Percentiles rank a stretch among this genome's conserved stretches.
phyloP scores from a whole-genome alignment of 345 rosid genomes.

The Sonneratia alba region DNA sequence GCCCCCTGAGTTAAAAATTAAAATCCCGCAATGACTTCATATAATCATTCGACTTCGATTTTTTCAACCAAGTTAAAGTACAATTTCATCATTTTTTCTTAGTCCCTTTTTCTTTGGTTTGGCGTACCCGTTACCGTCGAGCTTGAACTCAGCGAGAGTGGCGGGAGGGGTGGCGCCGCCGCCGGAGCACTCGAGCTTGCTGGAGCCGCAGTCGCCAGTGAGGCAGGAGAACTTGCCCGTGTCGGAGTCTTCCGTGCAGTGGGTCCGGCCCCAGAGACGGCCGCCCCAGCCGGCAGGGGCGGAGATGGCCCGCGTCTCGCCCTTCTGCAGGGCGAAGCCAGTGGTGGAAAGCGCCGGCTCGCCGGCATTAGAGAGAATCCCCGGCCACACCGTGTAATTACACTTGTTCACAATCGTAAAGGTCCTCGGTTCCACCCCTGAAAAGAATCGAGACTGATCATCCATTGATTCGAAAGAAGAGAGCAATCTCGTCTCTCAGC shows the following conservation, averaged over 20 bases:
- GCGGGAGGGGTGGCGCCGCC: constrained; percentile 73
- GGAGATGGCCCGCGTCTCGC: constrained; percentile 39
- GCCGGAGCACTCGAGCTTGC: constrained; percentile 65
- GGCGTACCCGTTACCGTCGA: constrained; percentile 40
- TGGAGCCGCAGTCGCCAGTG: constrained; percentile 87
- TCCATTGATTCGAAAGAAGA: neutral
- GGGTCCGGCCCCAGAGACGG: constrained; percentile 85
- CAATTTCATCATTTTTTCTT: neutral
- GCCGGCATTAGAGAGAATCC: constrained; percentile 69
- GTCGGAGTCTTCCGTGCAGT: constrained; percentile 49
- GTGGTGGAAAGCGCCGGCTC: constrained; percentile 57
- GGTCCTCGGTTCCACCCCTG: constrained; percentile 44
- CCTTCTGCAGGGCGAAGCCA: constrained; percentile 66
- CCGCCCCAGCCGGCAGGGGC: constrained; percentile 92
- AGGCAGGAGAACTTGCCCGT: constrained; percentile 55
- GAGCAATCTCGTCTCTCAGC: neutral
- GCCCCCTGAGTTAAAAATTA: constrained; percentile 20
- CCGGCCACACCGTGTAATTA: constrained; percentile 80
- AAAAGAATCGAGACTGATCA: neutral
- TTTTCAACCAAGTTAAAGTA: too few relatives aligned
- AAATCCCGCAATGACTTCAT: too few relatives aligned
- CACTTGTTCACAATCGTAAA: constrained; percentile 65
- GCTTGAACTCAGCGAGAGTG: constrained; percentile 73
- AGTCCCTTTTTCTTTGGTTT: neutral
- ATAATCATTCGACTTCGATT: too few relatives aligned